Evolutionary conservation across 1,284 basidiomycete species (phyloP).

Genomic region (Gomphus bonarii): DNA sequence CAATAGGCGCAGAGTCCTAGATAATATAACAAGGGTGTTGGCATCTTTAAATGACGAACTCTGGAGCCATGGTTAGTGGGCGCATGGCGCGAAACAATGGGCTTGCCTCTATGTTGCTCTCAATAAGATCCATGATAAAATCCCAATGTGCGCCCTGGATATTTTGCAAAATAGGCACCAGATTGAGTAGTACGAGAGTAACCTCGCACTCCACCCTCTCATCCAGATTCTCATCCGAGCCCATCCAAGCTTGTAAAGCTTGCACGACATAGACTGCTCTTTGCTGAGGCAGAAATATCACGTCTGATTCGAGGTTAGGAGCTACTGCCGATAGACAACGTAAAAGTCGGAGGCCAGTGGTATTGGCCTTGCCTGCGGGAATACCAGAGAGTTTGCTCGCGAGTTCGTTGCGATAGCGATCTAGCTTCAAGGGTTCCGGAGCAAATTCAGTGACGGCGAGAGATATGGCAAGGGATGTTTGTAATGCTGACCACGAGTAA

Average conservation of each 20-base stretch:
- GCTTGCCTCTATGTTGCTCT: constrained; percentile 78
- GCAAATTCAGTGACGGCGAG: constrained; percentile 51
- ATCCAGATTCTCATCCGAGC: constrained; percentile 58
- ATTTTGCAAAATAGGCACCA: constrained; percentile 85
- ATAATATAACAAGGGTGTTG: constrained; percentile 49
- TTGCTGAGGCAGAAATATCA: constrained; percentile 81
- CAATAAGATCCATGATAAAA: constrained; percentile 82
- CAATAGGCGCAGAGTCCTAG: constrained; percentile 62
- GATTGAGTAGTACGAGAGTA: constrained; percentile 62
- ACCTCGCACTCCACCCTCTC: constrained; percentile 71
- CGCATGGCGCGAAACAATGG: background rate
- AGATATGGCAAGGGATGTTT: constrained; percentile 57
- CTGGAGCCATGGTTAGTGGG: constrained; percentile 25
- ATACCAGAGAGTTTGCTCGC: constrained; percentile 74
- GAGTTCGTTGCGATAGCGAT: constrained; percentile 82
- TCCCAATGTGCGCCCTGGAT: constrained; percentile 88
- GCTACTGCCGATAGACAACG: constrained; percentile 68
- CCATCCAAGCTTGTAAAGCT: constrained; percentile 76
- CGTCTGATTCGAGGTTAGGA: constrained; percentile 68
- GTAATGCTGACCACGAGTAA: constrained; percentile 39
- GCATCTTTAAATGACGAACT: constrained; percentile 52
- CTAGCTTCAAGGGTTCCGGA: constrained; percentile 63
- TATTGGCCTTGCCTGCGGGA: constrained; percentile 49
- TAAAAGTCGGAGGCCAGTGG: constrained; percentile 60
- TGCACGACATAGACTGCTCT: constrained; percentile 88